Percentiles rank a stretch among this genome's conserved stretches.
Conservation (phyloP, 257 asterid genomes). For the Scutellaria galericulata region DNA sequence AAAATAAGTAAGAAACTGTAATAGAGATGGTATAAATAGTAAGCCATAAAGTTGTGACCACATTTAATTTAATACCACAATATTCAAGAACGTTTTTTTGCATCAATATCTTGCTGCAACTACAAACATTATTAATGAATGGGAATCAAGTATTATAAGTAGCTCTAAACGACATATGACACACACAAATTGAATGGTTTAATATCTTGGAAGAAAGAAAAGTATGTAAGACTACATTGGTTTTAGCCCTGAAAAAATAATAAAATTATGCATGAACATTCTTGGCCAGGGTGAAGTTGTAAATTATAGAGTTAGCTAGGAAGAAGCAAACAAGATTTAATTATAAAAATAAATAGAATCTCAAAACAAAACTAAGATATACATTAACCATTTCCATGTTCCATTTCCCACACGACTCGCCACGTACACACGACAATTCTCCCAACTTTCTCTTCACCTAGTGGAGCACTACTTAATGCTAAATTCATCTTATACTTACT, state of each 20-base stretch:
- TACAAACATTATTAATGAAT: background rate
- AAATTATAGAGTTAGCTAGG: background rate
- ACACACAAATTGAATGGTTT: constrained; percentile 21
- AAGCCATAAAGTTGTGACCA: no score
- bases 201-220: constrained; percentile 46
- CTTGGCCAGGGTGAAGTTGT: constrained; percentile 48
- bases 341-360: constrained; percentile 20
- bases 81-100: no score
- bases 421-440: constrained; percentile 32
- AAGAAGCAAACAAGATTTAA: background rate
- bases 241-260: constrained; percentile 2
- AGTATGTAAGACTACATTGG: constrained; percentile 48
- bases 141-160: background rate
- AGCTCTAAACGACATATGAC: constrained; percentile 19
- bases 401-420: constrained; percentile 15
- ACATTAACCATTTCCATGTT: constrained; percentile 24
- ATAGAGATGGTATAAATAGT: no score
- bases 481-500: no score
- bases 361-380: constrained; percentile 13
- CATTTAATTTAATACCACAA: no score
- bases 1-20: no score
- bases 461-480: constrained; percentile 26
- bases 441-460: constrained; percentile 34
- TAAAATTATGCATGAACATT: constrained; percentile 42
- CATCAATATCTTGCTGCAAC: no score